Evolutionary conservation across 345 rosid genomes (phyloP).

Genomic region (Combretum micranthum): DNA sequence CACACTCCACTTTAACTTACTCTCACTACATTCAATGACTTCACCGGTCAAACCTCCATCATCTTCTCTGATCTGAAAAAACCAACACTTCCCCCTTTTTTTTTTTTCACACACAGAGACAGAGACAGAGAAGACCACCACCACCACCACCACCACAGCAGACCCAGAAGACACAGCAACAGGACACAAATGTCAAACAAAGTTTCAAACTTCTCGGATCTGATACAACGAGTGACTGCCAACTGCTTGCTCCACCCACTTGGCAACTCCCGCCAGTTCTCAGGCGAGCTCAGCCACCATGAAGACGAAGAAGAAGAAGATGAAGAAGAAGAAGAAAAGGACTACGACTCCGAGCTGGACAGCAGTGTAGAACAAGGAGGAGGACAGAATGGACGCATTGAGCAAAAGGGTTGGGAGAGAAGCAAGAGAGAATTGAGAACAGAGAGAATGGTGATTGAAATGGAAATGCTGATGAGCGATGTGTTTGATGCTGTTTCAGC

Average conservation of each 20-base stretch:
- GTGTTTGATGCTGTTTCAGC: conserved; percentile 66
- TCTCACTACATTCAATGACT: no score
- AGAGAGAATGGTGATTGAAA: conserved; percentile 24
- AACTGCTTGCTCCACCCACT: conserved; percentile 88
- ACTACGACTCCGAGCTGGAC: conserved; percentile 16
- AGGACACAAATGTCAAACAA: conserved; percentile 34
- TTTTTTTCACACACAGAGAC: no score
- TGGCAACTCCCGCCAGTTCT: conserved; percentile 47
- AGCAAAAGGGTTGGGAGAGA: conserved; percentile 13
- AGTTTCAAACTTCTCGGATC: conserved; percentile 71
- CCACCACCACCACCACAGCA: no score
- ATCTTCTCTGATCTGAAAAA: no score
- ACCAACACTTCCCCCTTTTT: no score
- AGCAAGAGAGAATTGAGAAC: not conserved
- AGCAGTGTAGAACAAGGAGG: conserved; percentile 13
- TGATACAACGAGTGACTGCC: conserved; percentile 82
- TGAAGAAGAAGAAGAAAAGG: conserved; percentile 13
- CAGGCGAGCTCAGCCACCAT: conserved; percentile 12
- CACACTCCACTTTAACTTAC: no score
- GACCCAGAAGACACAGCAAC: not conserved
- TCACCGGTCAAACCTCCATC: no score
- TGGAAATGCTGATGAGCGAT: conserved; percentile 57
- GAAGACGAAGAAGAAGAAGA: conserved; percentile 17
- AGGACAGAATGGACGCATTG: conserved; percentile 9
- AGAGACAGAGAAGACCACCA: no score